Base-by-base conservation (phyloP, 2,329 filamentous ascomycete genomes). In the Hypoxylon sp. region DNA sequence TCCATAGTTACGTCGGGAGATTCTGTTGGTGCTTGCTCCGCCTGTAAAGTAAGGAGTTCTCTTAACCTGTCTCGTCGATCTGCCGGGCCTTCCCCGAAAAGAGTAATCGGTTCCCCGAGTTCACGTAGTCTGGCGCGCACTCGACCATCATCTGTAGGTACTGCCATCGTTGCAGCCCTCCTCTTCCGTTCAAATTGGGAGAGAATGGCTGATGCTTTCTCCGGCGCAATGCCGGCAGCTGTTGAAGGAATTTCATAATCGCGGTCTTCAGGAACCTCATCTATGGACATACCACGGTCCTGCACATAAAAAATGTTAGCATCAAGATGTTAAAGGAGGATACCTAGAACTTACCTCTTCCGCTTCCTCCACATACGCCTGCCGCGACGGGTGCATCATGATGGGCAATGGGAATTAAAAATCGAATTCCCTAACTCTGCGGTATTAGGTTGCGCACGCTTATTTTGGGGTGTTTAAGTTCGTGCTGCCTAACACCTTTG, bases 321-420 rank as follows among this genome's bases (percentile, higher is more conserved):
- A 59, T 37, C 51, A 48, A 46, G 44, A 63, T 59, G 71, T 70
- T 72, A 54, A 51, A 71, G 62, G 65, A 67, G 61, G 46, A 54
- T 64, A 62, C 22, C n/a, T 46, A 9, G 58, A 55, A 76, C 87
- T 84, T 86, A 92, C 91, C 84, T 91, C 87, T 78, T 88, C 85
- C 47, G 84, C 90, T 78, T 98, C 95, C 85, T 98, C 95, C 71
- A 98, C 94, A 81, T 97, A 98, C 46, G 95, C 95, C 81, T 95
- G 92, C 72, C 96, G 89, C 79, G 95, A 90, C 65, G 95, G 95
- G 84, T 98, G 95, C 84, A 97, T 90, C 83, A 87, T 89, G 71
- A 76, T 84, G 81, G 75, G 74, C 75, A 70, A 73, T 44, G n/a
- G 17, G 2, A 11, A n/a, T 26, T 51, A 13, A 47, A 3, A 39